These are phyloP conservation scores for Sugiyamaella pinicola DNA, from an alignment of 1,139 yeast genomes.

Conservation along the genomic window DNA sequence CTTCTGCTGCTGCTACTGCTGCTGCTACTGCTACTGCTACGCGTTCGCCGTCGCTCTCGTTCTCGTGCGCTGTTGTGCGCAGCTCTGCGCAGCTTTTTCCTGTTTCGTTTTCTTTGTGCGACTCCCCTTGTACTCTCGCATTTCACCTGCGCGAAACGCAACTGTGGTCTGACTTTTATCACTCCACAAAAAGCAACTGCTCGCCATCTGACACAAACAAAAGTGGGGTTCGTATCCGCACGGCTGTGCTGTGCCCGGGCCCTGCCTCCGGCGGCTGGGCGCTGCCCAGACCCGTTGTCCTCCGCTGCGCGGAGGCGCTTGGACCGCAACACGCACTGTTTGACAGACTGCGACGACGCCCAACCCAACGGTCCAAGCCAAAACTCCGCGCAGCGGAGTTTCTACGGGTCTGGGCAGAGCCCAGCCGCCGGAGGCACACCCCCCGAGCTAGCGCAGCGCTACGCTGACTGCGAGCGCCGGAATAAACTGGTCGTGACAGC, in stretches of 20 bases:
- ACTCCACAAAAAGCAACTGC: neutral
- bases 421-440: too few relatives aligned
- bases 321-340: too few relatives aligned
- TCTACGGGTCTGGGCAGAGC: too few relatives aligned
- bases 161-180: neutral
- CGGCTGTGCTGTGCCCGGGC: neutral
- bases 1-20: too few relatives aligned
- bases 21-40: neutral
- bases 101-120: too few relatives aligned
- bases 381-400: neutral
- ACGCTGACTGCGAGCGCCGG: too few relatives aligned
- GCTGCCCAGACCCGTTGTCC: neutral
- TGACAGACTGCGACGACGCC: too few relatives aligned
- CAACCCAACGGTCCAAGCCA: neutral
- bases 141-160: neutral
- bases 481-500: too few relatives aligned
- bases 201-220: neutral
- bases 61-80: neutral
- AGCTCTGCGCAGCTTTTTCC: too few relatives aligned
- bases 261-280: neutral
- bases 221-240: neutral
- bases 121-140: neutral
- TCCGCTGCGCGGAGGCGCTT: neutral
- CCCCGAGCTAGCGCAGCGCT: too few relatives aligned
- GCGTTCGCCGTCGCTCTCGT: neutral